Evolutionary conservation across 352 stramenopile species (phyloP).

Genomic region (Pythium sp.): DNA sequence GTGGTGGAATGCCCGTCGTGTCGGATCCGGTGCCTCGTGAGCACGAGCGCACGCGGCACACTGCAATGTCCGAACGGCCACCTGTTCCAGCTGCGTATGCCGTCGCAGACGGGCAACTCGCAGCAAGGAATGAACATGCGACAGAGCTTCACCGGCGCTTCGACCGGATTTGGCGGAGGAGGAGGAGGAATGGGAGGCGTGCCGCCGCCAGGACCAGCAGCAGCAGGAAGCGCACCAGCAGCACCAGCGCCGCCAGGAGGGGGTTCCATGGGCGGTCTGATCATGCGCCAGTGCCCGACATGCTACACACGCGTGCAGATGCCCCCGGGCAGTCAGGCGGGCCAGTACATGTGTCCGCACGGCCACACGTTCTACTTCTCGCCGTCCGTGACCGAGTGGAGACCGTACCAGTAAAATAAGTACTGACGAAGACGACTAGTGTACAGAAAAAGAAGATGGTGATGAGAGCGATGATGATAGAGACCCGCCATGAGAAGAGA

Average conservation of each 20-base stretch:
- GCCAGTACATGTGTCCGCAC: slow-evolving; percentile 88
- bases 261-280: slow-evolving; percentile 30
- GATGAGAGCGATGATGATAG: slow-evolving; percentile 1
- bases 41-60: slow-evolving; percentile 61
- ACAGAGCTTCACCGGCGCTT: slow-evolving; percentile 31
- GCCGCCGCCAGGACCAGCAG: not conserved
- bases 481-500: not conserved
- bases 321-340: slow-evolving; percentile 75
- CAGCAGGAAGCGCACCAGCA: not conserved
- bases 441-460: not conserved
- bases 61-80: slow-evolving; percentile 76
- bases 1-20: slow-evolving; percentile 75
- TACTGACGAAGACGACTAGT: not conserved
- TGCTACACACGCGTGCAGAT: slow-evolving; percentile 88
- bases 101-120: slow-evolving; percentile 37
- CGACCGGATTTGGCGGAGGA: not conserved
- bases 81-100: slow-evolving; percentile 73
- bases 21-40: slow-evolving; percentile 76
- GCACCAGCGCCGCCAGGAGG: slow-evolving; percentile 5
- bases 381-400: slow-evolving; percentile 50
- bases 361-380: slow-evolving; percentile 87
- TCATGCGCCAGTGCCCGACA: slow-evolving; percentile 85
- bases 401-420: slow-evolving; percentile 12
- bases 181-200: slow-evolving; percentile 1
- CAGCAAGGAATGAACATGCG: slow-evolving; percentile 24